phyloP scores from a whole-genome alignment of 768 basidiomycete genomes.

The Naganishia randhawae region DNA sequence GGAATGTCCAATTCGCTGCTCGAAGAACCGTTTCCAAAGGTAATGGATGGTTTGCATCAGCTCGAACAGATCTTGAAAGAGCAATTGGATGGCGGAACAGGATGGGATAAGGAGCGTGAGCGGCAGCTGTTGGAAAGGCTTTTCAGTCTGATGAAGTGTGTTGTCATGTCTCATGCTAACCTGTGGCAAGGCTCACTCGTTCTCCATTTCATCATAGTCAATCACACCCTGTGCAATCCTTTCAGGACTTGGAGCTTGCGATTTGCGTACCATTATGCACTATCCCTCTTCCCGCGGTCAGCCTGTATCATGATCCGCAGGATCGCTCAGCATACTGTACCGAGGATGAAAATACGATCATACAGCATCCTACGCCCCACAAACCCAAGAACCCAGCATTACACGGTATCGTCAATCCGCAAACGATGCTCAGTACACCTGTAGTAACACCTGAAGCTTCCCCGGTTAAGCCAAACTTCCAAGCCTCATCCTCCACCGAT shows the following conservation, averaged over 20 bases:
- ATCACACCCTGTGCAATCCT: slow-evolving; percentile 9
- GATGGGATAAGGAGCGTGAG: slow-evolving; percentile 28
- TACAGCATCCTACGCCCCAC: neutral
- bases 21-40: slow-evolving; percentile 49
- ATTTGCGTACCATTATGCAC: slow-evolving; percentile 26
- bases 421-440: slow-evolving; percentile 20
- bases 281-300: slow-evolving; percentile 4
- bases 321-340: neutral
- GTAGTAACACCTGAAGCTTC: slow-evolving; percentile 1
- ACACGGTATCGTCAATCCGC: neutral
- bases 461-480: neutral
- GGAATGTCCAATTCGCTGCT: slow-evolving; percentile 44
- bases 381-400: neutral
- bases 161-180: neutral
- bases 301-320: neutral
- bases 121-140: slow-evolving; percentile 35
- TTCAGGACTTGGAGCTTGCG: slow-evolving; percentile 13
- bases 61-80: slow-evolving; percentile 33
- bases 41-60: slow-evolving; percentile 38
- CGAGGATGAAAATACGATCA: neutral
- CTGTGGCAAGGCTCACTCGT: neutral
- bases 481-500: neutral
- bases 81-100: slow-evolving; percentile 11
- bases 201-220: neutral
- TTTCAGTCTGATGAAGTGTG: slow-evolving; percentile 39